These are phyloP conservation scores for Fraxinus albicans DNA, from an alignment of 305 asterid species.

Conservation along the genomic window DNA sequence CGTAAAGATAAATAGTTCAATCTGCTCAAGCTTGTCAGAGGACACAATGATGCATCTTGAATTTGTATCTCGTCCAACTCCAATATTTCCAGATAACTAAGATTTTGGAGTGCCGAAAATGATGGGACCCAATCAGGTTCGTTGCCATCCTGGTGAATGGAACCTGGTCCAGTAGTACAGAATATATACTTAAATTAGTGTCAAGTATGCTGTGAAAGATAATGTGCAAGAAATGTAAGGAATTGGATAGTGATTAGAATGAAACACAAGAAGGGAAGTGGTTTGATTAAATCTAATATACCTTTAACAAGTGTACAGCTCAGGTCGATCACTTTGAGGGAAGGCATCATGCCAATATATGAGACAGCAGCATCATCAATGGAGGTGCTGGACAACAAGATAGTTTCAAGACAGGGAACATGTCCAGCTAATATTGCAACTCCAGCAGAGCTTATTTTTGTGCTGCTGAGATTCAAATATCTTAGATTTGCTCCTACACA, in stretches of 20 bases:
- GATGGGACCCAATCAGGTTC: constrained; percentile 43
- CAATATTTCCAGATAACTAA: constrained; percentile 59
- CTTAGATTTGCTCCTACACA: constrained; percentile 55
- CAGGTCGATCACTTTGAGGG: constrained; percentile 60
- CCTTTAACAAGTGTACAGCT: constrained; percentile 72
- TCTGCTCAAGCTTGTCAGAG: constrained; percentile 44
- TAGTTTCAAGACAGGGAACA: constrained; percentile 75
- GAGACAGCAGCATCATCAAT: constrained; percentile 60
- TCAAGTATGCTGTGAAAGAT: constrained; percentile 1
- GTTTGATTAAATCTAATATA: constrained; percentile 21
- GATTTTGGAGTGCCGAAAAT: constrained; percentile 51
- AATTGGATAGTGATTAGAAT: constrained; percentile 7
- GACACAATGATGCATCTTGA: constrained; percentile 51
- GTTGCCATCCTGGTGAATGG: constrained; percentile 29
- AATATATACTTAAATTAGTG: constrained; percentile 5
- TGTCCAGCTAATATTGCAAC: constrained; percentile 63
- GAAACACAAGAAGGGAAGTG: not conserved
- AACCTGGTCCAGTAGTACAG: constrained; percentile 38
- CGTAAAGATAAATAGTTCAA: constrained; percentile 59
- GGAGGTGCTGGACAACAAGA: constrained; percentile 57
- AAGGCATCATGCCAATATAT: constrained; percentile 66
- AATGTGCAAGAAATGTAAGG: not conserved
- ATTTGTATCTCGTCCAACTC: constrained; percentile 60
- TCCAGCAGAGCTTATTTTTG: constrained; percentile 71
- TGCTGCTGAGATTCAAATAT: constrained; percentile 63